A percentile compares a stretch with the other conserved stretches of the same genome.
These are phyloP conservation scores for Prillingera fragicola DNA, from an alignment of 1,284 basidiomycete genomes.

Conservation along the genomic window DNA sequence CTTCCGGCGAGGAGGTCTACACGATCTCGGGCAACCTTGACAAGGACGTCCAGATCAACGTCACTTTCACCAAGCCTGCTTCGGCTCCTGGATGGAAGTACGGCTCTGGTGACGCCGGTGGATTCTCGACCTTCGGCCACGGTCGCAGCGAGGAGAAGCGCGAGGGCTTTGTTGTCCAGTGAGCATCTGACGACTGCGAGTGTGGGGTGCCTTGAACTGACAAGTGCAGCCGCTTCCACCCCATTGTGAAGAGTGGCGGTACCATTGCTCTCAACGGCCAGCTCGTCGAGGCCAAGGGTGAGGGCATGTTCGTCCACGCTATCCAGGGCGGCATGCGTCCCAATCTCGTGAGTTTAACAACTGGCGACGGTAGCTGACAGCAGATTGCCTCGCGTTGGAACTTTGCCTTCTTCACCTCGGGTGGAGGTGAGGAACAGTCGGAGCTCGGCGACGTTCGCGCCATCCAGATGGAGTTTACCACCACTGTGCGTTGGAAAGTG, in stretches of 20 bases:
- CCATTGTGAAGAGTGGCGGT: conserved; percentile 62
- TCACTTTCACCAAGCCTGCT: conserved; percentile 66
- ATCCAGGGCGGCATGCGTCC: conserved; percentile 94
- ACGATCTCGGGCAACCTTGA: conserved; percentile 73
- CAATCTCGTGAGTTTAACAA: conserved; percentile 64
- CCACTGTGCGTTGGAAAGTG: conserved; percentile 50
- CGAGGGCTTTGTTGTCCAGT: conserved; percentile 83
- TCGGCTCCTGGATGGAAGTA: conserved; percentile 83
- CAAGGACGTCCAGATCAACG: conserved; percentile 71
- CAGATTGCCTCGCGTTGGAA: conserved; percentile 85
- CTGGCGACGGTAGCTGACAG: neutral
- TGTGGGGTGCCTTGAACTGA: too few species aligned
- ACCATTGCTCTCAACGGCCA: conserved; percentile 67
- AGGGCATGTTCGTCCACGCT: conserved; percentile 91
- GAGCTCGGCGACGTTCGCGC: conserved; percentile 69
- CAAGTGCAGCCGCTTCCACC: conserved; percentile 70
- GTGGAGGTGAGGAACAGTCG: conserved; percentile 53
- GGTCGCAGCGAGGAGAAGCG: conserved; percentile 54
- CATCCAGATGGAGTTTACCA: conserved; percentile 95
- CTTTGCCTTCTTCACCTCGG: conserved; percentile 75
- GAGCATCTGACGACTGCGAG: conserved; percentile 15
- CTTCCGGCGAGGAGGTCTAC: conserved; percentile 65
- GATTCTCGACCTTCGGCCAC: conserved; percentile 83
- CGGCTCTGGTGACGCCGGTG: conserved; percentile 79
- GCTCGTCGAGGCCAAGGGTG: conserved; percentile 62